phyloP scores from a whole-genome alignment of 345 rosid genomes.

The Turritis glabra region DNA sequence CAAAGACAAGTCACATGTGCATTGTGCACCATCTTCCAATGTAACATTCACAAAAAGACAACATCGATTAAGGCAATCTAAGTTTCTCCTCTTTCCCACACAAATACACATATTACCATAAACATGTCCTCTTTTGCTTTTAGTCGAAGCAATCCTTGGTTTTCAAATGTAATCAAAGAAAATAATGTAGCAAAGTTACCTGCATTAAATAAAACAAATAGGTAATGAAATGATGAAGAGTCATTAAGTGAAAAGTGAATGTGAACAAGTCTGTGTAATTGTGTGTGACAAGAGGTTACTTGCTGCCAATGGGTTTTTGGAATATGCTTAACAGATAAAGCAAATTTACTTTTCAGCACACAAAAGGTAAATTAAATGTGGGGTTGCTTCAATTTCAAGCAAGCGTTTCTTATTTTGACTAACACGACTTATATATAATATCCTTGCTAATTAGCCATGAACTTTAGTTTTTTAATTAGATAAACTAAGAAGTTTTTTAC shows the following conservation, averaged over 20 bases:
- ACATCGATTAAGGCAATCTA: slow-evolving; percentile 40
- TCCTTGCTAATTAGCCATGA: background rate
- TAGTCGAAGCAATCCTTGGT: slow-evolving; percentile 36
- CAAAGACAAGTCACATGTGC: slow-evolving; percentile 44
- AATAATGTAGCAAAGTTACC: slow-evolving; percentile 20
- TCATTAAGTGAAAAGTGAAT: slow-evolving; percentile 30
- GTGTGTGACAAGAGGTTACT: slow-evolving; percentile 37
- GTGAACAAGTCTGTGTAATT: slow-evolving; percentile 35
- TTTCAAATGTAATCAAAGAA: slow-evolving; percentile 34
- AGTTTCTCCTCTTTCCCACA: slow-evolving; percentile 41
- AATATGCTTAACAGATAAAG: slow-evolving; percentile 33
- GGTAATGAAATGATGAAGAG: slow-evolving; percentile 32
- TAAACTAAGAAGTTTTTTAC: too few species aligned
- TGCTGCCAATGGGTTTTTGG: slow-evolving; percentile 29
- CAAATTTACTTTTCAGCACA: slow-evolving; percentile 22
- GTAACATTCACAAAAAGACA: slow-evolving; percentile 38
- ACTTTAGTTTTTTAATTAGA: background rate
- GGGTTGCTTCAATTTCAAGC: slow-evolving; percentile 36
- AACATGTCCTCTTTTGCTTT: slow-evolving; percentile 39
- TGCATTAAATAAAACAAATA: slow-evolving; percentile 1
- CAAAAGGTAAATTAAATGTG: slow-evolving; percentile 4
- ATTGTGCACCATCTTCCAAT: slow-evolving; percentile 36
- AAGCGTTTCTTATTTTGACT: slow-evolving; percentile 28
- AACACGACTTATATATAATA: background rate
- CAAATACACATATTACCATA: slow-evolving; percentile 38